These are phyloP conservation scores for Agrocybe praecox DNA, from an alignment of 768 basidiomycete genomes.

Conservation along the genomic window DNA sequence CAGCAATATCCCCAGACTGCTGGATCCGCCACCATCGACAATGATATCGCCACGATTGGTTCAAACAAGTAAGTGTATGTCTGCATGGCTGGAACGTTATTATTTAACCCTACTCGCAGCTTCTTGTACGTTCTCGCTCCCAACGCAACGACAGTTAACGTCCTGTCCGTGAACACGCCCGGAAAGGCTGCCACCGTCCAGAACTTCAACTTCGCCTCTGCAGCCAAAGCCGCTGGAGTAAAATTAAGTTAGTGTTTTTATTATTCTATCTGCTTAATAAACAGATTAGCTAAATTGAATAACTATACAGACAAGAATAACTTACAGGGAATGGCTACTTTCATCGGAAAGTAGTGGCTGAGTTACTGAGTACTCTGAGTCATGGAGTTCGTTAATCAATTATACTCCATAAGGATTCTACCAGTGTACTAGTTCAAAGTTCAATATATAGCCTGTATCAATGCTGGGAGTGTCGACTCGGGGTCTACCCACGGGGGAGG, in stretches of 20 bases:
- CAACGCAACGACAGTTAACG: constrained; percentile 27
- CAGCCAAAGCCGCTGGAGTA: constrained; percentile 12
- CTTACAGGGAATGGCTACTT: constrained; percentile 13
- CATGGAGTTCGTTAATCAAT: too few relatives aligned
- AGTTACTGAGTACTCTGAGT: too few relatives aligned
- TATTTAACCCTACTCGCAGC: constrained; percentile 4
- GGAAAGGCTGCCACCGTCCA: constrained; percentile 26
- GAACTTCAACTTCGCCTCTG: constrained; percentile 27
- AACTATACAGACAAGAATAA: constrained; percentile 8
- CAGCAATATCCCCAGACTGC: constrained; percentile 40
- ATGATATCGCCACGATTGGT: constrained; percentile 39
- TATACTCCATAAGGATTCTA: too few relatives aligned
- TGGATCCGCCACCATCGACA: constrained; percentile 40
- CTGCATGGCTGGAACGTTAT: neutral
- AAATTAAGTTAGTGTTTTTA: constrained; percentile 6
- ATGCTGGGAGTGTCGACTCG: too few relatives aligned
- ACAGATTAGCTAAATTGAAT: neutral
- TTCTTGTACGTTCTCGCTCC: constrained; percentile 31
- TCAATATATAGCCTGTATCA: too few relatives aligned
- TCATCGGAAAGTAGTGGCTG: neutral
- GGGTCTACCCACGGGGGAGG: too few relatives aligned
- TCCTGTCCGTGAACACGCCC: constrained; percentile 26
- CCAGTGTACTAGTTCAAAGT: too few relatives aligned
- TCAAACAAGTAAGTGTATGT: constrained; percentile 34
- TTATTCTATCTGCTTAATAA: neutral